A percentile compares a stretch with the other conserved stretches of the same genome.
Conservation (phyloP, 192 early-diverging fungal species). For the Rhizophagus sp. region DNA sequence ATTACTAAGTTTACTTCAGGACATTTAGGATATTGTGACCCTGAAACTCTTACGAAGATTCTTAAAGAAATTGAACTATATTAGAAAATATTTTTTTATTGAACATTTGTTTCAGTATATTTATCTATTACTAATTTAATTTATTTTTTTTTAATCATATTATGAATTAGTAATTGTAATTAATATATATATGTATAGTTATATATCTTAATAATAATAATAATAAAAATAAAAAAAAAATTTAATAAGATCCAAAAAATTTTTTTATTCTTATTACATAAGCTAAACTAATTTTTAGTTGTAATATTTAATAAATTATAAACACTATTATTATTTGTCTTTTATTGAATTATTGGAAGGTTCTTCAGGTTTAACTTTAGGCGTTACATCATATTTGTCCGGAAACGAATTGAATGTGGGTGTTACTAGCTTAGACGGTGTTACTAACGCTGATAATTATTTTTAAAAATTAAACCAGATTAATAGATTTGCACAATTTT, state of each 20-base stretch:
- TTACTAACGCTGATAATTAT: neutral
- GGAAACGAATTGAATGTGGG: neutral
- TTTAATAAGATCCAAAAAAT: too few relatives aligned
- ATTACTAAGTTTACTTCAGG: conserved; percentile 49
- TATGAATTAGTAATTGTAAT: too few relatives aligned
- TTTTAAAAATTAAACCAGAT: neutral
- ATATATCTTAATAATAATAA: too few relatives aligned
- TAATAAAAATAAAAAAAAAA: too few relatives aligned
- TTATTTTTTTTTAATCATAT: too few relatives aligned
- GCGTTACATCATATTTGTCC: neutral
- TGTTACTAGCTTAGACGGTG: neutral
- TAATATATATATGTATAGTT: too few relatives aligned
- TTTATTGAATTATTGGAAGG: neutral
- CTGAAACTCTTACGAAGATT: conserved; percentile 10
- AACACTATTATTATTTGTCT: neutral
- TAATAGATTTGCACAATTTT: neutral
- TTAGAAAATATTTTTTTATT: neutral
- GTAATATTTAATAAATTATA: neutral
- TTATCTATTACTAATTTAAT: too few relatives aligned
- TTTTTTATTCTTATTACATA: too few relatives aligned
- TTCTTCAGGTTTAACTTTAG: neutral
- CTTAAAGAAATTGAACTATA: conserved; percentile 16
- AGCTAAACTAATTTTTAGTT: too few relatives aligned
- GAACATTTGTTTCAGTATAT: too few relatives aligned
- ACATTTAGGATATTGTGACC: conserved; percentile 49